Evolutionary conservation across 2,329 filamentous ascomycete genomes (phyloP), one percentile per base, ranked within the genome.

Genomic region (Gyromitra esculenta): DNA sequence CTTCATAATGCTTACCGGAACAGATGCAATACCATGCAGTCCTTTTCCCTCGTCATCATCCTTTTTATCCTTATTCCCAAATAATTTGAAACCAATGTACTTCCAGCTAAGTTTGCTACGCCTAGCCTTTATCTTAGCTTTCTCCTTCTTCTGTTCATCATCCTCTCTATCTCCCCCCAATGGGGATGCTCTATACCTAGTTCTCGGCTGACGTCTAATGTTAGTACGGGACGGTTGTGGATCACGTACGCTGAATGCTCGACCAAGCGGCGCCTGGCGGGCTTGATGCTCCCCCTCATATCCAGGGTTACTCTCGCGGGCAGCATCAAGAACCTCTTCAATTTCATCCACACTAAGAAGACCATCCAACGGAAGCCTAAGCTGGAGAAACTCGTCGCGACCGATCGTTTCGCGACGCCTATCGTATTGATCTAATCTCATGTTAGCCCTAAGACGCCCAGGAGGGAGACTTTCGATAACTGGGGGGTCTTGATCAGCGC

Each of bases 351-450:
- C 31, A 6, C 25, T 35, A 5, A 66, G 31, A 9, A 66, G 45
- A 21, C 45, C 35, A 41, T 35, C n/a, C 1, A 15, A 2, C 1
- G 63, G 63, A 31, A 66, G 63, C 5, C 63, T 43, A 15, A 66
- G 63, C n/a, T 66, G 63, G 9, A 66, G 63, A n/a, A 52, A 66
- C 1, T 66, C 63, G 18, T 54, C 48, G 21, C 63, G 63, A 6
- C 48, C 48, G n/a, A 66, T 66, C 3, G 63, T 66, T n/a, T 66
- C 63, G n/a, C 63, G 63, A 21, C 48, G 48, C n/a, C 15, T 45
- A 15, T 45, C 43, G 15, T 5, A 15, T 15, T 45, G 11, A 15
- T 9, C 15, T 15, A 13, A 15, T 11, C 1, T 13, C 43, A 45
- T 1, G 43, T 4, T 5, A 5, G 43, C 1, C 15, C 43, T 4